Base-by-base conservation (phyloP, 2,329 filamentous ascomycete genomes). In the Septoria petroselini region DNA sequence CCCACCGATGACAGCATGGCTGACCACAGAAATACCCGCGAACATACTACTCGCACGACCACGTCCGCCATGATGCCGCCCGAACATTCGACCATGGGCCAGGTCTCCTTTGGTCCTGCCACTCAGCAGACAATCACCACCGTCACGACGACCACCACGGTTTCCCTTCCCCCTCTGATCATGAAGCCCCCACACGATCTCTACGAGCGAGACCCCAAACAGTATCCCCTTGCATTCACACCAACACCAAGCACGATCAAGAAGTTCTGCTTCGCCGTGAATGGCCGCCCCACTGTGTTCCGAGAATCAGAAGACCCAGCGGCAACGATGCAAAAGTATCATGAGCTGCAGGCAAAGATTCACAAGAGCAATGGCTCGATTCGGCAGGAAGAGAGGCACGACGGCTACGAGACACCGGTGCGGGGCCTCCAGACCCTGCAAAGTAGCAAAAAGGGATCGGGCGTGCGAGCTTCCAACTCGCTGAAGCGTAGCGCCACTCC, bases 131-230 rank as follows among this genome's bases (percentile, higher is more conserved):
- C 81, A 0, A 77, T 83, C 8, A 82, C 95, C 55, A 95, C 91
- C 1, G 96, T 91, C 0, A 96, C 91, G 0, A 96, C 90, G 0
- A 95, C 89, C 0, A 94, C 91, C 1, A 89, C 84, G 68, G 77
- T 88, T 70, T 70, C 76, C 12, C 94, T 93, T 59, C 91, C 91
- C 39, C 89, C 89, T n/a, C 76, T 96, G 50, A 76, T 88, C 48
- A 82, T 95, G 59, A 83, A 82, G 58, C 81, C 87, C 52, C 85
- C 88, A 18, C 81, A 81, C 45, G 80, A 83, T 43, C 77, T 90
- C 27, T 75, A 80, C 52, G 79, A 84, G 46, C 81, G 95, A 50
- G 90, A 97, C 69, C 78, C 85, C 11, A 95, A 94, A 68, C 83
- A 93, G 62, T 98, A 95, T 68, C 93, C 93, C 31, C 76, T 98